Base-by-base conservation (phyloP, 306 rosid genomes). In the Potentilla sterilis region DNA sequence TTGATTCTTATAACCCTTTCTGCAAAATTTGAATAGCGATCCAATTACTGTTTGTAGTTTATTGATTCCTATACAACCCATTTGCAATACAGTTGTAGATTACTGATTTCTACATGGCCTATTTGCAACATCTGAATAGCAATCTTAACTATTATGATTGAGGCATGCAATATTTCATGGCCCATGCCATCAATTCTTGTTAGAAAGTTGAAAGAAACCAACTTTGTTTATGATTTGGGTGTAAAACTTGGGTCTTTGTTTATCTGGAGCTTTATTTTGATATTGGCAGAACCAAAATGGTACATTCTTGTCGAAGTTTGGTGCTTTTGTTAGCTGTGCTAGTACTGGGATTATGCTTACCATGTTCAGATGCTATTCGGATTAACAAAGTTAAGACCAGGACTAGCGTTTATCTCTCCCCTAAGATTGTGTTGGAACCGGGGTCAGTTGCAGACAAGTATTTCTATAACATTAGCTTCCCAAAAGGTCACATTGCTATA, bases 401-500 rank as follows among this genome's bases (percentile, higher is more conserved):
- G 15, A 71, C 92, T 28, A 61, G 82, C 2, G 82, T 81, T 46
- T 86, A 75, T 70, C 41, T 79, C 2, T 90, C 98, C 67, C 98
- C 97, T 6, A 82, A 61, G 77, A 76, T 93, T 80, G 87, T 80
- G 49, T 69, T 87, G 62, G 83, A 74, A 21, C 93, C 91, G 0
- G 98, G 98, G 67, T 89, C 93, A 21, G 98, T 89, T 77, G 48
- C 54, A 11, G 46, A 89, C 57, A 87, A 24, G 68, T 52, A 21
- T 67, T 84, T 64, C 81, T 70, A 79, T 57, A 76, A 75, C 49
- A 73, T 87, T 67, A 71, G 83, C 59, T 93, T 91, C 51, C 97
- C 97, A 41, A 89, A 40, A 73, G 96, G 93, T 79, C 97, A 93
- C 76, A 58, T 93, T 65, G 96, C 85, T 5, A 21, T 93, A 0